phyloP scores from a whole-genome alignment of 2,329 filamentous ascomycete genomes.

The Akanthomyces uredinophilus region DNA sequence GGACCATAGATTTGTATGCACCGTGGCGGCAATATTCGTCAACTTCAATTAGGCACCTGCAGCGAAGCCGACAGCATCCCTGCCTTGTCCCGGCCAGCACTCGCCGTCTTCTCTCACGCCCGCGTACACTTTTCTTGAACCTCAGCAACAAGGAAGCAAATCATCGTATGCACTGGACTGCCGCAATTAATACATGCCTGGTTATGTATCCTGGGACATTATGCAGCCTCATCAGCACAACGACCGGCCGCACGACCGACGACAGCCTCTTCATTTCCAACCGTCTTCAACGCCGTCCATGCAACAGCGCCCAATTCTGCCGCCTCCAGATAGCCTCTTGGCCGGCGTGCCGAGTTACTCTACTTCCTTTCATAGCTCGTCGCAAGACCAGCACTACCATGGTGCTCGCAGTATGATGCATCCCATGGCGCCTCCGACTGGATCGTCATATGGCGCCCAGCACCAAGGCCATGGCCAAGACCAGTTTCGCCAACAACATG shows the following conservation, averaged over 20 bases:
- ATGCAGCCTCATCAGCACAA: conserved; percentile 15
- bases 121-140: not conserved
- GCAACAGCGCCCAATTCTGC: conserved; percentile 25
- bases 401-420: not conserved
- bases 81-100: not conserved
- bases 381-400: conserved; percentile 2
- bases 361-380: not conserved
- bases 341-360: conserved; percentile 18
- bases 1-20: not conserved
- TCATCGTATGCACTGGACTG: not conserved
- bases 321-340: conserved; percentile 23
- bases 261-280: not conserved
- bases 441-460: not conserved
- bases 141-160: not conserved
- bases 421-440: not conserved
- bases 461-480: not conserved
- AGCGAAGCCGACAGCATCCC: not conserved
- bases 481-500: conserved; percentile 3
- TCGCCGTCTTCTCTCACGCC: not conserved
- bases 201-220: conserved; percentile 2
- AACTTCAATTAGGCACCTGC: not conserved
- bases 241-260: conserved; percentile 10
- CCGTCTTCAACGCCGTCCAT: conserved; percentile 10
- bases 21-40: not conserved
- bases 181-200: not conserved